A percentile compares a stretch with the other conserved stretches of the same genome.
These are phyloP conservation scores for Dactylellina leptospora DNA, from an alignment of 2,329 filamentous ascomycete genomes.

Conservation along the genomic window DNA sequence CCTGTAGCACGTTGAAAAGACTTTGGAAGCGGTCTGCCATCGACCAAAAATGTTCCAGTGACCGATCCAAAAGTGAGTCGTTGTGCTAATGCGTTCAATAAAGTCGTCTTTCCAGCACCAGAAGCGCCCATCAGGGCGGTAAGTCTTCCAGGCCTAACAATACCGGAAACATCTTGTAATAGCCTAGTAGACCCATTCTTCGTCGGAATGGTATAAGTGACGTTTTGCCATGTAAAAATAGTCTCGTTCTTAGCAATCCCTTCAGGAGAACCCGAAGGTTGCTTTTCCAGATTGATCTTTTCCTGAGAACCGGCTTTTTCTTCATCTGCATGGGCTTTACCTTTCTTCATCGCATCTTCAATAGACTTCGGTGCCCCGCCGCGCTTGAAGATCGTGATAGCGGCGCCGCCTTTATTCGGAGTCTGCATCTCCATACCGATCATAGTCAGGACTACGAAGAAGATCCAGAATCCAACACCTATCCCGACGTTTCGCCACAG, in stretches of 20 bases:
- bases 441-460: conserved; percentile 77
- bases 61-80: conserved; percentile 90
- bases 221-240: conserved; percentile 75
- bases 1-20: conserved; percentile 93
- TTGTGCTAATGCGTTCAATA: conserved; percentile 84
- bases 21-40: conserved; percentile 75
- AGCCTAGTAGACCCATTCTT: conserved; percentile 74
- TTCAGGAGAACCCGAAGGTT: conserved; percentile 5
- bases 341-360: conserved; percentile 68
- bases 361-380: conserved; percentile 70
- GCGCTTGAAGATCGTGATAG: conserved; percentile 71
- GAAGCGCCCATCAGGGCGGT: conserved; percentile 92
- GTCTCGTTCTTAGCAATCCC: conserved; percentile 37
- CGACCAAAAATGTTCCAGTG: conserved; percentile 84
- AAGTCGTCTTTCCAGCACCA: conserved; percentile 92
- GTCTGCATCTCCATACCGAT: conserved; percentile 70
- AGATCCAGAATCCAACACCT: conserved; percentile 75
- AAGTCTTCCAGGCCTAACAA: conserved; percentile 90
- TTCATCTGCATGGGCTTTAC: conserved; percentile 62
- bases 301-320: conserved; percentile 64
- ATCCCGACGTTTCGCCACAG: conserved; percentile 88
- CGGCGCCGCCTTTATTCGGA: conserved; percentile 68
- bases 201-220: conserved; percentile 78
- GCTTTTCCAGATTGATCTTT: conserved; percentile 1
- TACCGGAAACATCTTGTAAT: conserved; percentile 85